phyloP scores from a whole-genome alignment of 805 yeast genomes.

The Metschnikowia bowlesiae region DNA sequence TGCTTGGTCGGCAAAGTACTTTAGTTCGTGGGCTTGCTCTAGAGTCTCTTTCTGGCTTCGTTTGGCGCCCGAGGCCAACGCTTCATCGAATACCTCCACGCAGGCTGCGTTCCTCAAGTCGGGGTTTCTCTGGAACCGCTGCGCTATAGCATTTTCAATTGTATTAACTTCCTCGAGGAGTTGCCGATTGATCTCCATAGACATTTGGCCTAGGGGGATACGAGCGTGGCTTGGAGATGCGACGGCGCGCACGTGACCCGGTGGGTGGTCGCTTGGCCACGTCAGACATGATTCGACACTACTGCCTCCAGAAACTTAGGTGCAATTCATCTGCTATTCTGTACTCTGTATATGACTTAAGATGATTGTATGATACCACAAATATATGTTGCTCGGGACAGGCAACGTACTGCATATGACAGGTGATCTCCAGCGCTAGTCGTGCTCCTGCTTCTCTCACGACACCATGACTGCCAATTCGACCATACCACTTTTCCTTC shows the following conservation, averaged over 20 bases:
- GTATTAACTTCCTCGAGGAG: conserved; percentile 63
- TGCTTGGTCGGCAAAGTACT: conserved; percentile 46
- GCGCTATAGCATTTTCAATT: conserved; percentile 62
- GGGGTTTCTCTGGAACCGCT: conserved; percentile 61
- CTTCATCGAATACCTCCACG: conserved; percentile 8
- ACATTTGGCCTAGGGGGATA: conserved; percentile 1
- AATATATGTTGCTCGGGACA: not conserved
- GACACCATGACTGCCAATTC: not conserved
- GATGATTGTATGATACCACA: no score
- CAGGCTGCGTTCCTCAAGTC: conserved; percentile 34
- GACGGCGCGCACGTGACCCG: conserved; percentile 1
- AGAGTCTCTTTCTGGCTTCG: conserved; percentile 49
- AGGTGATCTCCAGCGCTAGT: not conserved
- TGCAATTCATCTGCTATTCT: no score
- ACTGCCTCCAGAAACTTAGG: no score
- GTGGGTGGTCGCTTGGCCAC: not conserved
- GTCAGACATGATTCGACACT: not conserved
- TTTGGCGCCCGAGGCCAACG: conserved; percentile 22
- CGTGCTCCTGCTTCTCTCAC: not conserved
- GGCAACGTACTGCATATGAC: not conserved
- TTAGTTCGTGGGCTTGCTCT: conserved; percentile 66
- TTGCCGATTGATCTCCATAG: conserved; percentile 33
- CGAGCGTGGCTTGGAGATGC: not conserved
- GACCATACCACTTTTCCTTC: conserved; percentile 26
- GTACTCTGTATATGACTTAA: no score